Evolutionary conservation across 2,329 filamentous ascomycete species (phyloP).

Genomic region (Colletotrichum scovillei): DNA sequence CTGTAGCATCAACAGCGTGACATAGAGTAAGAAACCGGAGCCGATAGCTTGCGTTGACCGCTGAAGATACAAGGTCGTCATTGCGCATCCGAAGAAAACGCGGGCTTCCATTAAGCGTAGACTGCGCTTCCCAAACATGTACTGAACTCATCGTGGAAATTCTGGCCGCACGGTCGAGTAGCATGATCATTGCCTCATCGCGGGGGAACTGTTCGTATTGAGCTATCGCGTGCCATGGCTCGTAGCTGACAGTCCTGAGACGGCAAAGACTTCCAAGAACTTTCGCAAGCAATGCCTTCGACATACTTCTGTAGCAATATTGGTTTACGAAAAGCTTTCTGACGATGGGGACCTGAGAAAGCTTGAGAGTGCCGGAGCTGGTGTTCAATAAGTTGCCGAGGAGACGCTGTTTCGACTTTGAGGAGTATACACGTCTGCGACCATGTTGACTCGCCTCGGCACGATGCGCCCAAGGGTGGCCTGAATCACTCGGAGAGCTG

Average conservation of each 20-base stretch:
- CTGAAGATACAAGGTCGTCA: not conserved
- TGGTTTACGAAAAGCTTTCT: not conserved
- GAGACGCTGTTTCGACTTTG: slow-evolving; percentile 1
- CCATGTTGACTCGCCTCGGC: not conserved
- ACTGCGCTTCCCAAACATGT: not conserved
- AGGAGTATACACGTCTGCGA: not conserved
- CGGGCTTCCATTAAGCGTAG: not conserved
- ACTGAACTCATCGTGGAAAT: not conserved
- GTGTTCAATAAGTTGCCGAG: not conserved
- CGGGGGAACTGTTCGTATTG: not conserved
- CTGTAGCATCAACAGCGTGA: slow-evolving; percentile 2
- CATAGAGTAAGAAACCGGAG: not conserved
- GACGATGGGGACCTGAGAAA: not conserved
- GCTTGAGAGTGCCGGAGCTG: not conserved
- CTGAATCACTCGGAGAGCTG: not conserved
- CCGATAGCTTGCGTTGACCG: not conserved
- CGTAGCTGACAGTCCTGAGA: not conserved
- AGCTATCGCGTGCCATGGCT: not conserved
- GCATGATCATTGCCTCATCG: not conserved
- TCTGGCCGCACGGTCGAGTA: not conserved
- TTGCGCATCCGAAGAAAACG: not conserved
- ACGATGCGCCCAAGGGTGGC: not conserved
- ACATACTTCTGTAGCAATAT: not conserved
- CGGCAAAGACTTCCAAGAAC: not conserved
- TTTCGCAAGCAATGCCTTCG: not conserved